Evolutionary conservation across 108 stramenopile genomes (phyloP).

Genomic region (Parietichytrium sp.): DNA sequence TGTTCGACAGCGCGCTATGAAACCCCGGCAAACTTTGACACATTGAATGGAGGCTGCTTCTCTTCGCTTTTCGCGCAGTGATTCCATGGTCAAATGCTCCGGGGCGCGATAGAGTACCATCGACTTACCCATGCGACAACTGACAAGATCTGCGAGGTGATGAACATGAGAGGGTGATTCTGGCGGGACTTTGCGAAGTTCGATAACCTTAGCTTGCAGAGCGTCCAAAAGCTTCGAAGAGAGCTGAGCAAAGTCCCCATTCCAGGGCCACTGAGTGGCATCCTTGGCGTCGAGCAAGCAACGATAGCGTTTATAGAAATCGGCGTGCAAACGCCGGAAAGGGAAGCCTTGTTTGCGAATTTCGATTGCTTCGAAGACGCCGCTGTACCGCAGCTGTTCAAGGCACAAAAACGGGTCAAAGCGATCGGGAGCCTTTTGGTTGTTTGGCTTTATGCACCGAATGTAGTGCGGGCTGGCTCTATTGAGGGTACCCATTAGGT

Average conservation of each 20-base stretch:
- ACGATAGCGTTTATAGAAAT: conserved; percentile 47
- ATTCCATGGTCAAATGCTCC: neutral
- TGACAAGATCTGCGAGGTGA: neutral
- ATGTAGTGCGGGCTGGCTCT: conserved; percentile 77
- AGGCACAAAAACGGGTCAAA: conserved; percentile 70
- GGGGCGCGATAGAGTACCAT: conserved; percentile 42
- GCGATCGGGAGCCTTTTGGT: conserved; percentile 56
- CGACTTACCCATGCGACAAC: conserved; percentile 24
- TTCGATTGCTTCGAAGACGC: conserved; percentile 58
- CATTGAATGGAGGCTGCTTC: neutral
- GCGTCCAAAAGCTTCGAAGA: neutral
- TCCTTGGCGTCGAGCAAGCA: too few relatives aligned
- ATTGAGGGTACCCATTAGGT: conserved; percentile 78
- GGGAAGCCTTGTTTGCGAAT: conserved; percentile 58
- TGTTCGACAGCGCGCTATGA: neutral
- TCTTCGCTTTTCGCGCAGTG: neutral
- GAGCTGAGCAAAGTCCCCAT: neutral
- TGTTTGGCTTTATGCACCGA: conserved; percentile 79
- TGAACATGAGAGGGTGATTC: too few relatives aligned
- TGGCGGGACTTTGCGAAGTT: too few relatives aligned
- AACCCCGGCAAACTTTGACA: neutral
- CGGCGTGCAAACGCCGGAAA: conserved; percentile 42
- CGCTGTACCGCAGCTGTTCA: conserved; percentile 56
- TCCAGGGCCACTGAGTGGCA: too few relatives aligned
- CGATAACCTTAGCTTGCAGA: neutral